phyloP scores from a whole-genome alignment of 1,284 basidiomycete genomes.

The Heterobasidion annosum region DNA sequence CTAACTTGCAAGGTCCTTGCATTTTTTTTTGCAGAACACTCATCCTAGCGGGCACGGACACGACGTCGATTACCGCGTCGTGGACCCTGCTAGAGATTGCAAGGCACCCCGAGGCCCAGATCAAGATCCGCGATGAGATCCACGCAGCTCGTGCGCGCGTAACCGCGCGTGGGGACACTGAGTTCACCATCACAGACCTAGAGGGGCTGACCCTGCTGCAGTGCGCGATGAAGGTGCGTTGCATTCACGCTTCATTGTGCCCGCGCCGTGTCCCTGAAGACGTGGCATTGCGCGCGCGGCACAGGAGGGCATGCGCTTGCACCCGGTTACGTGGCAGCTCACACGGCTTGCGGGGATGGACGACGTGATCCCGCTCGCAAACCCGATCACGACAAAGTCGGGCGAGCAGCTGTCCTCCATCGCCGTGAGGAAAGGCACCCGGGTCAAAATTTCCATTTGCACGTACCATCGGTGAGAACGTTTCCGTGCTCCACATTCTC shows the following conservation, averaged over 20 bases:
- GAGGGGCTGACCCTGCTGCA: slow-evolving; percentile 19
- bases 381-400: slow-evolving; percentile 22
- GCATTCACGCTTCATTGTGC: not conserved
- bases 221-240: slow-evolving; percentile 18
- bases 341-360: slow-evolving; percentile 21
- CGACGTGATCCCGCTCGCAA: slow-evolving; percentile 28
- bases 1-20: not conserved
- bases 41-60: slow-evolving; percentile 42
- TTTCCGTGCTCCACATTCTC: not conserved
- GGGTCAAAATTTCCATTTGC: slow-evolving; percentile 19
- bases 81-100: slow-evolving; percentile 36
- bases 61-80: slow-evolving; percentile 32
- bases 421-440: slow-evolving; percentile 26
- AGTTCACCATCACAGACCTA: slow-evolving; percentile 20
- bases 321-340: slow-evolving; percentile 23
- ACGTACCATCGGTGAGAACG: slow-evolving; percentile 23
- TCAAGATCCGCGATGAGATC: slow-evolving; percentile 4
- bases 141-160: slow-evolving; percentile 4
- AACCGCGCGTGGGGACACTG: slow-evolving; percentile 15
- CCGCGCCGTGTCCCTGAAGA: not conserved
- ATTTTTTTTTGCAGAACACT: slow-evolving; percentile 21
- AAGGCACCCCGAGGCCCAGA: slow-evolving; percentile 26
- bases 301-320: slow-evolving; percentile 30
- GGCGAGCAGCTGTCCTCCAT: slow-evolving; percentile 22
- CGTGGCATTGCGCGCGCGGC: too few relatives aligned